Evolutionary conservation across 2,329 filamentous ascomycete genomes (phyloP).

Genomic region (Cryphonectria japonica): DNA sequence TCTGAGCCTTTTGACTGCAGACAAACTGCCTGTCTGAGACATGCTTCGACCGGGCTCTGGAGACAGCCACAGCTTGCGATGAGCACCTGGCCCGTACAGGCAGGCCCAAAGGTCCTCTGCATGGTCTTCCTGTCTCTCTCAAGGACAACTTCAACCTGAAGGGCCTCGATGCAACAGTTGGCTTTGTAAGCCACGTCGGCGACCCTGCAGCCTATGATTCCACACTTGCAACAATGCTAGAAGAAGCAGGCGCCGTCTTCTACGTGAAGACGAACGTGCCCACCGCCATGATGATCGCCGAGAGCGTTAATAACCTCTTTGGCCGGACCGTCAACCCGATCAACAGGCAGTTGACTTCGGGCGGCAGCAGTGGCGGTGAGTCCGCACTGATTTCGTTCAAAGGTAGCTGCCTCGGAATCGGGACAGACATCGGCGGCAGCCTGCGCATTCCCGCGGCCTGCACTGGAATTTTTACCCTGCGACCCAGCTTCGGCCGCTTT

Average conservation of each 20-base stretch:
- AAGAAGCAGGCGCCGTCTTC: slow-evolving; percentile 54
- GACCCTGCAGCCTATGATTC: slow-evolving; percentile 55
- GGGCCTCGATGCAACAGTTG: slow-evolving; percentile 64
- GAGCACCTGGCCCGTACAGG: slow-evolving; percentile 51
- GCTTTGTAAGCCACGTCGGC: slow-evolving; percentile 65
- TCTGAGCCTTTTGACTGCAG: slow-evolving; percentile 31
- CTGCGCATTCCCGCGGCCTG: slow-evolving; percentile 59
- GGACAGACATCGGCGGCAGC: slow-evolving; percentile 65
- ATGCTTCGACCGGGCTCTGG: slow-evolving; percentile 48
- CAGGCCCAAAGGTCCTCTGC: slow-evolving; percentile 62
- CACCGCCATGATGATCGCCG: slow-evolving; percentile 69
- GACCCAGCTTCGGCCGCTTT: slow-evolving; percentile 62
- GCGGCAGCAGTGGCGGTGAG: slow-evolving; percentile 71
- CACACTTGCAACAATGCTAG: slow-evolving; percentile 46
- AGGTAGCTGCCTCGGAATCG: slow-evolving; percentile 64
- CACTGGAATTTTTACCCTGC: slow-evolving; percentile 60
- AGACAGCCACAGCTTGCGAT: slow-evolving; percentile 53
- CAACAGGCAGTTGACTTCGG: slow-evolving; percentile 62
- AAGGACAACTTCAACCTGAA: slow-evolving; percentile 72
- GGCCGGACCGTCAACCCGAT: slow-evolving; percentile 66
- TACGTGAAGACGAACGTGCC: slow-evolving; percentile 63
- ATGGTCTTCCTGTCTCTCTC: slow-evolving; percentile 66
- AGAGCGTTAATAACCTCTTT: slow-evolving; percentile 67
- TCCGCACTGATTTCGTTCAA: slow-evolving; percentile 62
- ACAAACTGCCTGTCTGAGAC: slow-evolving; percentile 58